Base-by-base conservation (phyloP, 495 filamentous ascomycete species). In the Ramalina peruviana region DNA sequence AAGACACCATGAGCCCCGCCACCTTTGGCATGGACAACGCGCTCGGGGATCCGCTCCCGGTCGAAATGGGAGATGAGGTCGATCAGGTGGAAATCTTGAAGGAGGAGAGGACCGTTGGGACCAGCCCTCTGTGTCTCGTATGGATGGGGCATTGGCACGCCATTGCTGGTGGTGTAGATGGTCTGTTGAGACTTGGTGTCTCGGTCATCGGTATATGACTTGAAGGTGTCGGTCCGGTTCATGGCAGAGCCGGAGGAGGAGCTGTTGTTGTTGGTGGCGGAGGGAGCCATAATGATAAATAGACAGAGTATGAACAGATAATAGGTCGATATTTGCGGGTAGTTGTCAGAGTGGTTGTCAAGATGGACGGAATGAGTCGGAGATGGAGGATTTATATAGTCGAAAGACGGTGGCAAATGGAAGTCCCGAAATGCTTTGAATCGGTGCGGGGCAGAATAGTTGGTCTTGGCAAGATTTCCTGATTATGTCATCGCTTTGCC, bases 21-120 rank as follows among this genome's bases (percentile, higher is more conserved):
- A 48, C 86, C 86, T 60, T 86, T 85, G 36, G 85, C 85, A 49
- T 92, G 86, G 30, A 89, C 86, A 43, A 87, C 82, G 40, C 80
- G 73, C 64, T 85, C 81, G 1, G 81, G 79, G 36, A 83, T 80
- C 15, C 80, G 71, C 60, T 83, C 79, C 36, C 78, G 70, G 59
- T 78, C 74, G 57, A 86, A 85, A 61, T 85, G 81, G 7, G 81
- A 79, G 30, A 86, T 68, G 15, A 82, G 71, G 56, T 82, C 79
- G 52, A 79, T 76, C 55, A 79, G 57, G 56, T 79, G 74, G 55
- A 78, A 78, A 58, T 80, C 76, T 58, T 80, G 76, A 12, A 80
- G 73, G 21, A 80, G 65, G 3, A 80, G 65, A n/a, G 75, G 77
- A 4, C 77, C 75, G 45, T 75, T 74, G 53, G 72, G 67, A 58